phyloP scores from a whole-genome alignment of 768 basidiomycete genomes.

The Suillus alpinus region DNA sequence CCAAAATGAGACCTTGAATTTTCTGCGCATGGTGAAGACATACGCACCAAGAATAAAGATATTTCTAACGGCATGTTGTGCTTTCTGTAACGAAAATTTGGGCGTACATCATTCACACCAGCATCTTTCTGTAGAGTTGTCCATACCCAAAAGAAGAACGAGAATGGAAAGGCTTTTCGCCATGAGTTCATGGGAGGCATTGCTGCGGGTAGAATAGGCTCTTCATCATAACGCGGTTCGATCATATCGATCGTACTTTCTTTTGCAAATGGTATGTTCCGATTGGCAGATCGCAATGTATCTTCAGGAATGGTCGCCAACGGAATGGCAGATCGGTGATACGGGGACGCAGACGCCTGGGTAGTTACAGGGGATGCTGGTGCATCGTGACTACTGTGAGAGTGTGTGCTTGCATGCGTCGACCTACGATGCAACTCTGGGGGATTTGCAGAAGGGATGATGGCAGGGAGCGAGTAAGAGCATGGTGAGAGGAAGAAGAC shows the following conservation, averaged over 20 bases:
- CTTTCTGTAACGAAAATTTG: not conserved
- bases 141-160: not conserved
- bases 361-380: not conserved
- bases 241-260: not conserved
- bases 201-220: not conserved
- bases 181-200: not conserved
- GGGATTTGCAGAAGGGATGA: conserved; percentile 32
- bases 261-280: not conserved
- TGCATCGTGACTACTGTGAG: not conserved
- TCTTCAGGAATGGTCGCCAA: not conserved
- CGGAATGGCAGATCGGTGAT: not conserved
- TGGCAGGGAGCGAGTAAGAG: conserved; percentile 49
- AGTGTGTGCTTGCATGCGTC: not conserved
- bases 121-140: not conserved
- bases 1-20: not conserved
- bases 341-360: not conserved
- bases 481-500: conserved; percentile 63
- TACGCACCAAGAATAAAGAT: conserved; percentile 59
- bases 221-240: not conserved
- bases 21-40: not conserved
- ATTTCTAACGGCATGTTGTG: conserved; percentile 72
- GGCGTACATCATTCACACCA: not conserved
- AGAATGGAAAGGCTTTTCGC: not conserved
- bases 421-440: not conserved
- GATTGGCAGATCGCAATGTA: not conserved